These are phyloP conservation scores for Pisolithus thermaeus DNA, from an alignment of 1,284 basidiomycete genomes.

Conservation along the genomic window DNA sequence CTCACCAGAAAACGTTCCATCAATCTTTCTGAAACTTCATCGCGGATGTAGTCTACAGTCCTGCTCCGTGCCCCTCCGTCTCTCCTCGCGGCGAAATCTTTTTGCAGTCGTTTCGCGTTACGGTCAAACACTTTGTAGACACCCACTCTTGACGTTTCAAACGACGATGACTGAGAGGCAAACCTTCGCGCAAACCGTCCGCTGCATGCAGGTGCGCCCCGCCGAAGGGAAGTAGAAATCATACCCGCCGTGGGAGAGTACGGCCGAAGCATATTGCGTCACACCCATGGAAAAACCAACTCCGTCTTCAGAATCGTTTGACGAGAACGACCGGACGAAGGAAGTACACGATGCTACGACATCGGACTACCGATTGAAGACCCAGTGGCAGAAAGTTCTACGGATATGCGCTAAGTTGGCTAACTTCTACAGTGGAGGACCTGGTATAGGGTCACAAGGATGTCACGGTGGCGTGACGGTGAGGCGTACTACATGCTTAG, in stretches of 20 bases:
- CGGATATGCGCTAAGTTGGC: too few relatives aligned
- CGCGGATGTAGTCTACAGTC: slow-evolving; percentile 88
- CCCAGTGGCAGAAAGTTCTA: too few relatives aligned
- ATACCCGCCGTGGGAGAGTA: slow-evolving; percentile 11
- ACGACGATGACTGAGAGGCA: slow-evolving; percentile 34
- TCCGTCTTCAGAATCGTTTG: too few relatives aligned
- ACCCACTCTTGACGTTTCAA: slow-evolving; percentile 35
- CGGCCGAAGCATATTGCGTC: slow-evolving; percentile 10
- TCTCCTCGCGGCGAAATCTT: slow-evolving; percentile 64
- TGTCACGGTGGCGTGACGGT: not conserved
- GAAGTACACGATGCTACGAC: too few relatives aligned
- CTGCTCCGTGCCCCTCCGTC: slow-evolving; percentile 58
- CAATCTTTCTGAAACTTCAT: slow-evolving; percentile 87
- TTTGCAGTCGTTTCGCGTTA: slow-evolving; percentile 75
- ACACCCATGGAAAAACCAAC: slow-evolving; percentile 5
- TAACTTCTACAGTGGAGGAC: too few relatives aligned
- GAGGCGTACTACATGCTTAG: not conserved
- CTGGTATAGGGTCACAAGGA: not conserved
- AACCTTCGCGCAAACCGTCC: slow-evolving; percentile 26
- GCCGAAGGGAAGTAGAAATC: slow-evolving; percentile 15
- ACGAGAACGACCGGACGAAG: too few relatives aligned
- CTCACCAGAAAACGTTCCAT: slow-evolving; percentile 80
- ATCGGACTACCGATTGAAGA: too few relatives aligned
- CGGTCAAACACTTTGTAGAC: slow-evolving; percentile 89
- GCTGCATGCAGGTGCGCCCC: not conserved